A percentile compares a stretch with the other conserved stretches of the same genome.
These are phyloP conservation scores for Diaporthe citrichinensis DNA, from an alignment of 2,329 filamentous ascomycete species.

Conservation along the genomic window DNA sequence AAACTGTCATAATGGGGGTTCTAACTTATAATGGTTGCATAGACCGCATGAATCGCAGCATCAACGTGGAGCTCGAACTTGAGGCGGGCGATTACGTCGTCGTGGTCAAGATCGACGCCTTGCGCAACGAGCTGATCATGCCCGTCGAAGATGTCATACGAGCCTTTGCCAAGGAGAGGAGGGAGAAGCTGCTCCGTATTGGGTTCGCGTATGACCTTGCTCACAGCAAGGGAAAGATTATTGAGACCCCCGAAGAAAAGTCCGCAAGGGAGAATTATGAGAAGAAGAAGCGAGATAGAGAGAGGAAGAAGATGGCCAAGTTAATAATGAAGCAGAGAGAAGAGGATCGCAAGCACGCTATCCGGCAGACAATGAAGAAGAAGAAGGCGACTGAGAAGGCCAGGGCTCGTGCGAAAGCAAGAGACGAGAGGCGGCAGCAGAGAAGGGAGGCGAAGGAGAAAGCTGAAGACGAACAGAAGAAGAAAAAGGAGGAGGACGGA, in stretches of 20 bases:
- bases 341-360: conserved; percentile 49
- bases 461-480: conserved; percentile 49
- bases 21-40: neutral
- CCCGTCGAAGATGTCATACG: conserved; percentile 72
- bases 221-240: conserved; percentile 70
- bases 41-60: conserved; percentile 69
- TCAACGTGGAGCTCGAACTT: conserved; percentile 71
- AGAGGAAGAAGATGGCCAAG: conserved; percentile 65
- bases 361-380: conserved; percentile 58
- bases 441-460: conserved; percentile 48
- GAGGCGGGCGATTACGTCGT: conserved; percentile 70
- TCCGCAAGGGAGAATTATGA: conserved; percentile 64
- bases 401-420: conserved; percentile 45
- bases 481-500: conserved; percentile 48
- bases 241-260: conserved; percentile 63
- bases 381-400: conserved; percentile 45
- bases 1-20: neutral
- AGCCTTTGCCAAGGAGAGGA: conserved; percentile 62
- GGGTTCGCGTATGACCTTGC: conserved; percentile 72
- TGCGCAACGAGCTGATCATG: conserved; percentile 57
- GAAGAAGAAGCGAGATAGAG: conserved; percentile 60
- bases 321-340: conserved; percentile 56
- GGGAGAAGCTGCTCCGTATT: conserved; percentile 71
- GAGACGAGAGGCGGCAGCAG: conserved; percentile 55
- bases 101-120: conserved; percentile 68